Evolutionary conservation across 495 filamentous ascomycete species (phyloP).

Genomic region (Articulospora tetracladia): DNA sequence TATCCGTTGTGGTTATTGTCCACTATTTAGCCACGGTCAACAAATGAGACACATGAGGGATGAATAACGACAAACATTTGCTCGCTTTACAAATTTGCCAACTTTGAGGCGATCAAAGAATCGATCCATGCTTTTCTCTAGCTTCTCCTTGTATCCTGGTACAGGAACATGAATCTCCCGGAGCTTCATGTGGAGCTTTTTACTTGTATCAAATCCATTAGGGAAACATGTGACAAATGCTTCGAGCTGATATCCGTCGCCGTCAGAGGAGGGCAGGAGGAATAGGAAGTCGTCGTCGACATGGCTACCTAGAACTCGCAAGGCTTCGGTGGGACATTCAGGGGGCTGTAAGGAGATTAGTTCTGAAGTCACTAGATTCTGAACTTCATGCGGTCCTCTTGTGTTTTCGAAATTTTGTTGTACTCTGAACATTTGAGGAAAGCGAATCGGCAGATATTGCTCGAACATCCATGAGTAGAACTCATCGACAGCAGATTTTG

Average conservation of each 20-base stretch:
- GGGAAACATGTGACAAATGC: constrained; percentile 73
- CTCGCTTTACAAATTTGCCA: constrained; percentile 49
- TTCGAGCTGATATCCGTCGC: constrained; percentile 56
- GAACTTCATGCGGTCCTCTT: too few relatives aligned
- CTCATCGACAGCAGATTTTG: constrained; percentile 51
- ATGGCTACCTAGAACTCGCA: constrained; percentile 50
- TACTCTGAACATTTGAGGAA: constrained; percentile 57
- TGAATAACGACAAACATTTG: constrained; percentile 51
- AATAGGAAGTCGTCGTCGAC: constrained; percentile 78
- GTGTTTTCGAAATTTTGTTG: too few relatives aligned
- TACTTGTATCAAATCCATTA: constrained; percentile 60
- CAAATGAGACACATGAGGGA: too few relatives aligned
- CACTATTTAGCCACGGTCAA: constrained; percentile 43
- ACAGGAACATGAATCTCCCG: constrained; percentile 68
- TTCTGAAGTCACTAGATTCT: constrained; percentile 42
- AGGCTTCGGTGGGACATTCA: constrained; percentile 16
- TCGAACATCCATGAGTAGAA: constrained; percentile 60
- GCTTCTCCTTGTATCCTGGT: constrained; percentile 63
- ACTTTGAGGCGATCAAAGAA: constrained; percentile 60
- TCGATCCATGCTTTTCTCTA: constrained; percentile 73
- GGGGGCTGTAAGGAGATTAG: constrained; percentile 36
- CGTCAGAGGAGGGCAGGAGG: constrained; percentile 50
- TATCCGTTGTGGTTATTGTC: constrained; percentile 54
- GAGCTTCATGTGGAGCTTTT: constrained; percentile 60
- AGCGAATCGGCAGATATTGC: constrained; percentile 62